Evolutionary conservation across 805 yeast genomes (phyloP).

Genomic region (Sugiyamaella marilandica): DNA sequence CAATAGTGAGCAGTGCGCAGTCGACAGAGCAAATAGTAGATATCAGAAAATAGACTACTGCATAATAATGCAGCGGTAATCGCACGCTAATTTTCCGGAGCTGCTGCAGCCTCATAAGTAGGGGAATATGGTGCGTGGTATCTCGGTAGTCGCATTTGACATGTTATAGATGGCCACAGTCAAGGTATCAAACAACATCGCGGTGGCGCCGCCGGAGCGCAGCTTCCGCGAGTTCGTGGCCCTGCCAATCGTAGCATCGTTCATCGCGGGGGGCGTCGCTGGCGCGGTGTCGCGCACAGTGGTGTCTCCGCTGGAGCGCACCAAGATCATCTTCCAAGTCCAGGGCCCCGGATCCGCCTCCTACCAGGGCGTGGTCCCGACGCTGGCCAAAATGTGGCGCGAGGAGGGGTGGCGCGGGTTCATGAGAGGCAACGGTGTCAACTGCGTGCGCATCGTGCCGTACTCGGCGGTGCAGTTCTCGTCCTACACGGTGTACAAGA

Average conservation of each 20-base stretch:
- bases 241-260: conserved; percentile 57
- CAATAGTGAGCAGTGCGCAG: no score
- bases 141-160: not conserved
- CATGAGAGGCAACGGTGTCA: conserved; percentile 85
- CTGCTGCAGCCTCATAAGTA: not conserved
- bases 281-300: conserved; percentile 93
- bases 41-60: no score
- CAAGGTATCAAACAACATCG: conserved; percentile 5
- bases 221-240: conserved; percentile 7
- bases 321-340: conserved; percentile 84
- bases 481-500: conserved; percentile 57
- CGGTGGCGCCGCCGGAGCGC: conserved; percentile 1
- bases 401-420: conserved; percentile 92
- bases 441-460: conserved; percentile 87
- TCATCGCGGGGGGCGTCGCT: conserved; percentile 92
- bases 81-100: conserved; percentile 1
- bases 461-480: conserved; percentile 92
- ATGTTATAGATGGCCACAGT: conserved; percentile 9
- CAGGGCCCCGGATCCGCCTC: conserved; percentile 54
- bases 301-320: conserved; percentile 92
- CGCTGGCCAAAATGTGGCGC: conserved; percentile 70
- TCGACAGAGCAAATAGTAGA: no score
- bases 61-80: not conserved
- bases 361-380: conserved; percentile 67
- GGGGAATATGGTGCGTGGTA: not conserved